Base-by-base conservation (phyloP, 2,329 filamentous ascomycete species). In the Dothistroma septosporum region DNA sequence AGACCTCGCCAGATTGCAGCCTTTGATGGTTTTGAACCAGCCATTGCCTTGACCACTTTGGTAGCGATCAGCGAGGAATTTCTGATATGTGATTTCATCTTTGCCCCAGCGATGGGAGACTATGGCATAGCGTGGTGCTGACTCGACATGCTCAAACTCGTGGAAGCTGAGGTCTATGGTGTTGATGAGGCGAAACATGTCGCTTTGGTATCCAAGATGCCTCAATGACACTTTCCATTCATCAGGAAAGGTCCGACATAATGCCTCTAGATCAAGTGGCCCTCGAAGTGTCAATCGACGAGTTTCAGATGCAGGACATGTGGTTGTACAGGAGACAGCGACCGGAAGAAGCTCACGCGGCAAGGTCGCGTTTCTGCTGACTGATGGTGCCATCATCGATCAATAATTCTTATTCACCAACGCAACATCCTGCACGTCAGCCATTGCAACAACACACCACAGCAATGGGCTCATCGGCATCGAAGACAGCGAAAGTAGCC, bases 391-490 rank as follows among this genome's bases (percentile, higher is more conserved):
- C 41, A 19, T 44, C 41, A 44, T 44, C 4, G 41, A 44, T 44
- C n/a, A n/a, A 44, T 19, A 44, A 5, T 44, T 44, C 41, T 19
- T 8, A 19, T n/a, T 16, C 41, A 5, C 19, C 14, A 44, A 44
- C 41, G 19, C 47, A 24, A 50, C 44, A n/a, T 48, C 22, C 6
- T 2, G 9, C n/a, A 21, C 9, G 3, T 7, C 44, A 53, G 19
- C 24, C 50, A 53, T 53, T 53, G 50, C 50, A n/a, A n/a, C 4
- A 48, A 0, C 24, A 32, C 33, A 58, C 37, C 32, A 31, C 21
- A 55, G 61, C 16, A 61, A 86, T 86, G 84, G 84, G 84, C n/a
- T 78, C 81, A 2, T 80, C 81, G n/a, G 76, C 79, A 47, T 86
- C 84, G 7, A 86, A 86, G 75, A 79, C 79, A 41, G 78, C 77